Conservation (phyloP, 1,284 basidiomycete genomes). For the Leccinum pachyderme region DNA sequence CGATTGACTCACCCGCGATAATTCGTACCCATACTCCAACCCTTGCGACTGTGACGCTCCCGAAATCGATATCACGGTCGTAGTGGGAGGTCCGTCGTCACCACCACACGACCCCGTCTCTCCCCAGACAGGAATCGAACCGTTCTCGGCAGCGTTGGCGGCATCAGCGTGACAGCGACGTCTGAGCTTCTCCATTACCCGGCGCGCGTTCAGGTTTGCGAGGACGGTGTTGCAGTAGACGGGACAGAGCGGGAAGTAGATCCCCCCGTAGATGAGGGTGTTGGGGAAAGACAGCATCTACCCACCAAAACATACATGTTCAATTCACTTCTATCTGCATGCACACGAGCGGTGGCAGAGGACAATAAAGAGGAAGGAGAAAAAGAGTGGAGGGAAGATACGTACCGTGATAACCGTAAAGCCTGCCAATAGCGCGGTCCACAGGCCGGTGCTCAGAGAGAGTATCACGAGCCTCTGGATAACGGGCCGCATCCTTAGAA, state of each 20-base stretch:
- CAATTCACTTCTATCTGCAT: background rate
- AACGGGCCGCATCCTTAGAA: conserved; percentile 18
- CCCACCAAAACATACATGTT: background rate
- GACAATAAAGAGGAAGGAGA: background rate
- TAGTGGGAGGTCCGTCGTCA: background rate
- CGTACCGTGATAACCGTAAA: conserved; percentile 15
- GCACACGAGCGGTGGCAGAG: background rate
- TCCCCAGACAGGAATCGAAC: conserved; percentile 9
- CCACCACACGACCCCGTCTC: background rate
- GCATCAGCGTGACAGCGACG: background rate
- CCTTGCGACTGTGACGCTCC: background rate
- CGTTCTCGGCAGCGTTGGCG: background rate
- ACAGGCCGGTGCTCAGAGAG: conserved; percentile 19
- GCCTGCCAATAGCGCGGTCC: conserved; percentile 23
- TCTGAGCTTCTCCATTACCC: conserved; percentile 13
- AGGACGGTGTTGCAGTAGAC: conserved; percentile 35
- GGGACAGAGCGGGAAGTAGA: conserved; percentile 32
- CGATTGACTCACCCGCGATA: background rate
- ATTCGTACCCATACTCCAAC: background rate
- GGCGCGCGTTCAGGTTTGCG: conserved; percentile 30
- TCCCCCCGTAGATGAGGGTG: conserved; percentile 18
- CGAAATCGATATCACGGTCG: background rate
- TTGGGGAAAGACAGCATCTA: conserved; percentile 14
- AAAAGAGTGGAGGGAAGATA: background rate
- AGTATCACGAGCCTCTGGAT: conserved; percentile 21